A percentile compares a stretch with the other conserved stretches of the same genome.
phyloP scores from a whole-genome alignment of 768 basidiomycete genomes.

The Lactarius evosmus region DNA sequence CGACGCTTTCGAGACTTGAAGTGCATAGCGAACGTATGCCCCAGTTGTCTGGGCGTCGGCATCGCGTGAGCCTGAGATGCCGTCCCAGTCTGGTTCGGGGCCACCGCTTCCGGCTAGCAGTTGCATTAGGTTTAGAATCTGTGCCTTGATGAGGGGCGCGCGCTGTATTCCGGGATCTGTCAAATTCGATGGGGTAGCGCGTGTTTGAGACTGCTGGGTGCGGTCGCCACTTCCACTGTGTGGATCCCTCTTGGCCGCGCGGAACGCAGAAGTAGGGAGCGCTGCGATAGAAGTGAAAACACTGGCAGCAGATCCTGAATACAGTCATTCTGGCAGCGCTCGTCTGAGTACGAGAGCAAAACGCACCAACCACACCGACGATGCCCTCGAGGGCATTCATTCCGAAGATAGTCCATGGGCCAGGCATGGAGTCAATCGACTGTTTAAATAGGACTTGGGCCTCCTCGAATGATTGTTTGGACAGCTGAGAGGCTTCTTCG shows the following conservation, averaged over 20 bases:
- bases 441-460: background rate
- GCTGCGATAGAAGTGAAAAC: constrained; percentile 1
- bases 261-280: background rate
- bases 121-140: background rate
- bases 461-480: constrained; percentile 1
- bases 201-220: background rate
- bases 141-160: constrained; percentile 7
- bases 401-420: background rate
- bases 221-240: background rate
- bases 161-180: constrained; percentile 3
- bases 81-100: background rate
- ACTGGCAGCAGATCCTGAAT: constrained; percentile 1
- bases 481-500: constrained; percentile 1
- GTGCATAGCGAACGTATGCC: background rate
- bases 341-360: background rate
- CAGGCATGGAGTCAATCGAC: constrained; percentile 1
- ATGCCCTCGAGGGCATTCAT: constrained; percentile 7
- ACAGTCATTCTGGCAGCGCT: background rate
- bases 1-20: background rate
- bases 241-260: background rate
- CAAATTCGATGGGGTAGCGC: background rate
- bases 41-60: background rate
- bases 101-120: background rate
- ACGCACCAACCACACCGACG: constrained; percentile 4
- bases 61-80: background rate